phyloP scores from a whole-genome alignment of 2,329 filamentous ascomycete species.

The Neofusicoccum kwambonambiense region DNA sequence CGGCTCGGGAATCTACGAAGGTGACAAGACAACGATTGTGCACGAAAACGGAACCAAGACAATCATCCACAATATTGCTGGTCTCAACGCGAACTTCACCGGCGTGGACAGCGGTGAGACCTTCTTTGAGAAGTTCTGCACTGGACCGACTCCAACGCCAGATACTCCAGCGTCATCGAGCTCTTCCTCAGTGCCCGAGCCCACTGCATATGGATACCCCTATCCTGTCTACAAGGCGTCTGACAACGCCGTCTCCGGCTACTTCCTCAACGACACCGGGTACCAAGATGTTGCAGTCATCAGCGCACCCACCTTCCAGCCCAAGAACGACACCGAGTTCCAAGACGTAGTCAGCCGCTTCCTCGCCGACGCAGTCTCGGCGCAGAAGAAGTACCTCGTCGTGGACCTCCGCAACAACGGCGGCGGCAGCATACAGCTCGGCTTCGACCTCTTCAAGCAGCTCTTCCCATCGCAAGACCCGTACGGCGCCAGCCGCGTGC shows the following conservation, averaged over 20 bases:
- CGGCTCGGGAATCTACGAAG: constrained; percentile 27
- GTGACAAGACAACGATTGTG: constrained; percentile 34
- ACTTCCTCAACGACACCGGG: constrained; percentile 42
- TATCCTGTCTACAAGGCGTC: constrained; percentile 36
- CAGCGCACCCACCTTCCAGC: constrained; percentile 42
- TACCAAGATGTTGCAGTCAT: constrained; percentile 49
- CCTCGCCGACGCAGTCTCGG: constrained; percentile 45
- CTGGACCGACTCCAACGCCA: constrained; percentile 24
- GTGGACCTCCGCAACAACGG: constrained; percentile 63
- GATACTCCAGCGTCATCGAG: background rate
- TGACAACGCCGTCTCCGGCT: constrained; percentile 43
- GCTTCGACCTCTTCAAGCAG: constrained; percentile 51
- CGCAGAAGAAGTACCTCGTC: constrained; percentile 60
- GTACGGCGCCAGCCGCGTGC: constrained; percentile 48
- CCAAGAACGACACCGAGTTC: constrained; percentile 33
- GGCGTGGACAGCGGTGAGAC: constrained; percentile 38
- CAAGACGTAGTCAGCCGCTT: constrained; percentile 44
- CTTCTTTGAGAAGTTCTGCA: constrained; percentile 43
- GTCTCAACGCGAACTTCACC: constrained; percentile 32
- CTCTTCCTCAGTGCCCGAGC: constrained; percentile 22
- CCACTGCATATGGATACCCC: constrained; percentile 39
- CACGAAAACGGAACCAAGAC: constrained; percentile 38
- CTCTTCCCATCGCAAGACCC: constrained; percentile 50
- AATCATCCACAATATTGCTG: constrained; percentile 32
- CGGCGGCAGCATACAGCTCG: constrained; percentile 51